Base-by-base conservation (phyloP, 768 basidiomycete genomes). In the Panellus pusillus region DNA sequence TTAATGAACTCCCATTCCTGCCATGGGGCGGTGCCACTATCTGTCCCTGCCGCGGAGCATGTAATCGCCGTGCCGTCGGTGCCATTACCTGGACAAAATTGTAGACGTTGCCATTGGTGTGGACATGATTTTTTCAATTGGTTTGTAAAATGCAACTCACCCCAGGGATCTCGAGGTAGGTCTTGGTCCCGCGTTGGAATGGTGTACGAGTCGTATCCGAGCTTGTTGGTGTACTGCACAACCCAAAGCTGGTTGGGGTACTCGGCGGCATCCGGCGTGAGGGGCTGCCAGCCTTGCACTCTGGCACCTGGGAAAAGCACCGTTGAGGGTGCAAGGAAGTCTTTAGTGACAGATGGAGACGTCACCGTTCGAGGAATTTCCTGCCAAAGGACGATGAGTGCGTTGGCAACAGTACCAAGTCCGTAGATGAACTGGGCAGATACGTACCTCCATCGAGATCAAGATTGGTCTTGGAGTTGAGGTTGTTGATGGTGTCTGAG, bases 1-100 rank as follows among this genome's bases (percentile, higher is more conserved):
- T 53, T 53, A 9, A 47, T n/a, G 24, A 53, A 36, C 52, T 53
- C 52, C 52, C 52, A 53, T 28, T 53, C 52, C 45, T 53, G 52
- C 6, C 15, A 40, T 15, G 18, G 7, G 39, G 43, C 29, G 14
- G 28, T n/a, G n/a, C 29, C 29, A n/a, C 29, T 41, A 14, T 31
- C 0, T 14, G 12, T 15, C 46, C 38, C 44, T 13, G 43, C 36
- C n/a, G 17, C 35, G 29, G 52, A 53, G 52, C 45, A 47, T 18
- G 52, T 53, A 39, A 53, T 38, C 18, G 18, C 28, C 19, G 39
- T 46, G 35, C 52, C 52, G 31, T 53, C 52, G 6, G 52, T 53
- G 39, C 14, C 45, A 47, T 53, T 42, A 15, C 45, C 52, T 53
- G 40, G n/a, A n/a, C n/a, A n/a, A n/a, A n/a, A n/a, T n/a, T n/a